These are phyloP conservation scores for Stephania cephalantha DNA, from an alignment of 164 flowering plant species.

Conservation along the genomic window DNA sequence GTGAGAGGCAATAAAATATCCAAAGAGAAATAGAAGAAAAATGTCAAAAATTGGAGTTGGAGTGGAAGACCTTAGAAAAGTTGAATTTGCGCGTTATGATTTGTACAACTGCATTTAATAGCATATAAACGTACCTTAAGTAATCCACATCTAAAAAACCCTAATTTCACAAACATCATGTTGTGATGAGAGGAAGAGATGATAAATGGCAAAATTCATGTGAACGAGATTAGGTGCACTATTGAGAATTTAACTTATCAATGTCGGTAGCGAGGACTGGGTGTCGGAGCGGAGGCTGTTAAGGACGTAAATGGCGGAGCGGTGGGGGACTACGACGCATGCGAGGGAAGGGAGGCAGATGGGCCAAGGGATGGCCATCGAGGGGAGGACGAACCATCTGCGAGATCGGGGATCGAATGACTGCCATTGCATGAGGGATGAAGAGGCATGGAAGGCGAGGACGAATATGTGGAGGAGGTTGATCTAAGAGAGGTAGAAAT, in stretches of 20 bases:
- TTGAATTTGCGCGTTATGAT: too few species aligned
- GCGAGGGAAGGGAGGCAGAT: conserved; percentile 29
- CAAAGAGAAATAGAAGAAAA: too few species aligned
- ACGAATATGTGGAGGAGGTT: conserved; percentile 29
- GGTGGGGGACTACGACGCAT: conserved; percentile 30
- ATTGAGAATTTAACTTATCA: conserved; percentile 15
- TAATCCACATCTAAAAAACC: too few species aligned
- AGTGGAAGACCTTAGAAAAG: too few species aligned
- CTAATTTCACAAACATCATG: too few species aligned
- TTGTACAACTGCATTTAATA: too few species aligned
- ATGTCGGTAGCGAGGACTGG: conserved; percentile 14
- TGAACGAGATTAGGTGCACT: too few species aligned
- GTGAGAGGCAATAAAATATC: too few species aligned
- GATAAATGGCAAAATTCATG: too few species aligned
- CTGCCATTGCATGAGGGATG: conserved; percentile 46
- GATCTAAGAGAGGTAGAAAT: conserved; percentile 23
- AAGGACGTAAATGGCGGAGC: conserved; percentile 37
- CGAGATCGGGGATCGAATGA: conserved; percentile 40
- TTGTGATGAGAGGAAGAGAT: too few species aligned
- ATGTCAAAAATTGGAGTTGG: too few species aligned
- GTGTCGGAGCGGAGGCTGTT: conserved; percentile 42
- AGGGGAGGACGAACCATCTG: conserved; percentile 45
- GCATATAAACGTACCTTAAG: too few species aligned
- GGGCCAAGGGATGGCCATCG: conserved; percentile 31
- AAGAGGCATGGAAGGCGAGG: conserved; percentile 32